Conservation (phyloP, 208 protist genomes). For the Herpetomonas tarakana region DNA sequence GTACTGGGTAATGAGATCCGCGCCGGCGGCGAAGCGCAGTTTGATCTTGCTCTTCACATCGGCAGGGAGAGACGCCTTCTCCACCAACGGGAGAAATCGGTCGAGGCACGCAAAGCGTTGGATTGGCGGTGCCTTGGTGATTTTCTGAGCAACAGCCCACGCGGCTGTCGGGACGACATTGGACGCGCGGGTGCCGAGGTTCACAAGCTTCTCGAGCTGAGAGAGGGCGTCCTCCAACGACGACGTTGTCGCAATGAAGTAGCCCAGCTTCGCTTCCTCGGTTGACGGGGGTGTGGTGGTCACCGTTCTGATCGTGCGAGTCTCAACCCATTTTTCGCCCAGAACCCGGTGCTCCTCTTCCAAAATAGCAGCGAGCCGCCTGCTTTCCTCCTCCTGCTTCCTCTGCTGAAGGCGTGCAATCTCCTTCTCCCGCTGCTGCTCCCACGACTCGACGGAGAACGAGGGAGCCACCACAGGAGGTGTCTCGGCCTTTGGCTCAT, state of each 20-base stretch:
- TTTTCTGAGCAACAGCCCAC: not conserved
- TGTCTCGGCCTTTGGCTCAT: too few relatives aligned
- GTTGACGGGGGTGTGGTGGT: constrained; percentile 1
- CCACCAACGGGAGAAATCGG: constrained; percentile 9
- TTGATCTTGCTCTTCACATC: constrained; percentile 25
- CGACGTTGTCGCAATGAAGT: constrained; percentile 3
- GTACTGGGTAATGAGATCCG: constrained; percentile 27
- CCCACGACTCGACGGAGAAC: constrained; percentile 80
- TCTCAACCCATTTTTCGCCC: constrained; percentile 59
- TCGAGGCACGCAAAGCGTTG: not conserved
- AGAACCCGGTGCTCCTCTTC: constrained; percentile 65
- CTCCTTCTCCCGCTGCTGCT: constrained; percentile 81
- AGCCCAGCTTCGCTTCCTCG: constrained; percentile 7
- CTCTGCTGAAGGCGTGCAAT: constrained; percentile 56
- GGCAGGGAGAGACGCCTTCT: constrained; percentile 14
- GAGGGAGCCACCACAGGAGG: constrained; percentile 2
- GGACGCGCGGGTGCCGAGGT: not conserved
- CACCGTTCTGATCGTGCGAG: constrained; percentile 1
- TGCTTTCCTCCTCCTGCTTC: constrained; percentile 58
- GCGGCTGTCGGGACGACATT: not conserved
- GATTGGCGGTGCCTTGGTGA: not conserved
- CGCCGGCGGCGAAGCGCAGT: constrained; percentile 12
- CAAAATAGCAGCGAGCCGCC: constrained; percentile 27
- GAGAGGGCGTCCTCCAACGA: not conserved
- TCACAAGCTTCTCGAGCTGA: not conserved